Evolutionary conservation across 2,329 filamentous ascomycete species (phyloP), one percentile per base, ranked within the genome.

Genomic region (Epichloe gansuensis): DNA sequence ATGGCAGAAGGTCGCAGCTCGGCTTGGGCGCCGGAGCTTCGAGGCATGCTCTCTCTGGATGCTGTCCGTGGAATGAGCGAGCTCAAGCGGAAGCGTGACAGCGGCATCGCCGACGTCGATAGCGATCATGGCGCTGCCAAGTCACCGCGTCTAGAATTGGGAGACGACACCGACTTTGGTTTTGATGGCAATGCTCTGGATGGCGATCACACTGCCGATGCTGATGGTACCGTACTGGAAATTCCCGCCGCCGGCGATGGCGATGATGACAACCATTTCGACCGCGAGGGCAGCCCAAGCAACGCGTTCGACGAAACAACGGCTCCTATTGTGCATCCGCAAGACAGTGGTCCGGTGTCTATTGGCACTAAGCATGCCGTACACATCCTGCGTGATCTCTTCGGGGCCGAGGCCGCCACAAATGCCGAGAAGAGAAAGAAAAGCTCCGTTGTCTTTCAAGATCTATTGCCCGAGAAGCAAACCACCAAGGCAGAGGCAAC

Each of bases 361-460:
- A 71, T 95, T 17, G 91, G 89, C 55, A 98, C 93, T 11, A 93
- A 94, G 69, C 91, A 95, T 63, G 93, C 93, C 37, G 94, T 98
- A 21, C 91, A 98, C 68, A 81, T 97, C 51, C 81, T 98, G 8
- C 86, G 93, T 52, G 90, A 96, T 54, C 79, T 87, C 28, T 95
- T 98, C 58, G 89, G 91, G 25, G 68, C 80, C 17, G 82, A 88
- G 35, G 83, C 82, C 5, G 85, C 83, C 46, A 75, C 78, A 21
- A 81, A 82, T 57, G 78, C 84, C 3, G 81, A 83, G 53, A 84
- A 86, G 69, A 82, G 90, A 62, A 86, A 85, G 67, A 86, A 86
- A 66, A 78, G 77, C 25, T 81, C 81, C 12, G 89, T 95, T 3
- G 76, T 94, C 3, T 96, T 98, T 75, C 91, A 96, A 62, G 86